Evolutionary conservation across 345 rosid genomes (phyloP), one percentile per base, ranked within the genome.

Genomic region (Salix brachista): DNA sequence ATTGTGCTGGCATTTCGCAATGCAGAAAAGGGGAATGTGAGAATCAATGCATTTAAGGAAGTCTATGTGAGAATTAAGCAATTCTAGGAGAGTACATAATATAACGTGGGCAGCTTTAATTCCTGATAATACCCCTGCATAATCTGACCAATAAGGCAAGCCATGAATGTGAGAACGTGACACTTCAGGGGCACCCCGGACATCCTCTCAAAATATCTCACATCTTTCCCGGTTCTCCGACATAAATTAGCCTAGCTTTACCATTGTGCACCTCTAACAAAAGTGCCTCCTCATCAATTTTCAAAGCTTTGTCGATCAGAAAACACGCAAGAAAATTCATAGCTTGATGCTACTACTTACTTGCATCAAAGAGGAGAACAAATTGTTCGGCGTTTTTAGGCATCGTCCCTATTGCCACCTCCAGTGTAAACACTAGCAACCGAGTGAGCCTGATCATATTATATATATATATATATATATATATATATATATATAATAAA

Each of bases 321-420:
- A 56, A 56, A 2, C 3, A 28, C 8, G 2, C 1, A 3, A 18
- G 7, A 42, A 42, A 2, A 11, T 0, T 5, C 4, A 37, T 46
- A 52, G 64, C 64, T 23, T 58, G 28, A 23, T 58, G 0, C 3
- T 2, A 3, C 2, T 3, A 80, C 99, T 89, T 83, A 95, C 99
- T 91, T 70, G 95, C 98, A 68, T 96, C 98, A 70, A 96, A 89
- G 80, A 96, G 97, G 76, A 96, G 80, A 58, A 92, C 97, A 72
- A 96, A 78, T 61, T 91, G 97, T 65, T 90, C 91, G n/a, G 80
- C 84, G 86, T 85, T 91, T 86, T 78, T 96, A 23, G 94, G 75
- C 99, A 93, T 92, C 76, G 91, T 90, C 34, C 88, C 87, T 39
- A 90, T 84, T 56, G 98, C 98, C 64, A 92, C 97, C 65, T 96